Percentiles rank a stretch among this genome's conserved stretches.
phyloP scores from a whole-genome alignment of 2,329 filamentous ascomycete species.

The Leptographium procerum region DNA sequence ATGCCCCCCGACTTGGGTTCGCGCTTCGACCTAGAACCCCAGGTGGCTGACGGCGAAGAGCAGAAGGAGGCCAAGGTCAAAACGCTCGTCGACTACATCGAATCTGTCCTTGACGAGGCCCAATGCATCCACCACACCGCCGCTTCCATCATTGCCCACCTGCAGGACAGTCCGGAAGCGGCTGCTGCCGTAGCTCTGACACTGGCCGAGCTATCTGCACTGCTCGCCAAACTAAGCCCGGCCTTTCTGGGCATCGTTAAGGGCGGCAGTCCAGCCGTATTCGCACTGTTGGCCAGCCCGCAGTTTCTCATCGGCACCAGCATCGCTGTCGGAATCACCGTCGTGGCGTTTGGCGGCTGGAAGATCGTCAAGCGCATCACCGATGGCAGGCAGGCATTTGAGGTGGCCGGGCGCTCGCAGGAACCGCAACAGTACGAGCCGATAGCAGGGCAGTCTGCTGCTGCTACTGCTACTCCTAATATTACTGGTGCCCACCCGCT shows the following conservation, averaged over 20 bases:
- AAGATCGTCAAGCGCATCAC: constrained; percentile 88
- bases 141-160: constrained; percentile 65
- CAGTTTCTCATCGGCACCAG: constrained; percentile 92
- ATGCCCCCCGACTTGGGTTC: constrained; percentile 56
- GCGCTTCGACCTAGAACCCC: constrained; percentile 32
- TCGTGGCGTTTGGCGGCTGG: constrained; percentile 91
- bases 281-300: constrained; percentile 75
- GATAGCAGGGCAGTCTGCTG: not conserved
- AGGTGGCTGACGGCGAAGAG: constrained; percentile 25
- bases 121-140: constrained; percentile 82
- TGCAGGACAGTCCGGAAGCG: constrained; percentile 64
- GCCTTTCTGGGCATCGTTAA: constrained; percentile 67
- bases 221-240: constrained; percentile 76
- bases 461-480: too few relatives aligned
- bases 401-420: not conserved
- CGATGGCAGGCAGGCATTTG: constrained; percentile 21
- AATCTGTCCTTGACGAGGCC: constrained; percentile 70
- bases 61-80: constrained; percentile 35
- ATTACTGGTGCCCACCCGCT: too few relatives aligned
- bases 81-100: constrained; percentile 60
- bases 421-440: not conserved
- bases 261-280: constrained; percentile 70
- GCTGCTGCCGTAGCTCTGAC: constrained; percentile 90
- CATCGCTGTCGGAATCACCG: constrained; percentile 81
- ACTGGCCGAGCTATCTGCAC: constrained; percentile 76